These are phyloP conservation scores for Sarocladiaceae sp. DNA, from an alignment of 2,329 filamentous ascomycete species.

Conservation along the genomic window DNA sequence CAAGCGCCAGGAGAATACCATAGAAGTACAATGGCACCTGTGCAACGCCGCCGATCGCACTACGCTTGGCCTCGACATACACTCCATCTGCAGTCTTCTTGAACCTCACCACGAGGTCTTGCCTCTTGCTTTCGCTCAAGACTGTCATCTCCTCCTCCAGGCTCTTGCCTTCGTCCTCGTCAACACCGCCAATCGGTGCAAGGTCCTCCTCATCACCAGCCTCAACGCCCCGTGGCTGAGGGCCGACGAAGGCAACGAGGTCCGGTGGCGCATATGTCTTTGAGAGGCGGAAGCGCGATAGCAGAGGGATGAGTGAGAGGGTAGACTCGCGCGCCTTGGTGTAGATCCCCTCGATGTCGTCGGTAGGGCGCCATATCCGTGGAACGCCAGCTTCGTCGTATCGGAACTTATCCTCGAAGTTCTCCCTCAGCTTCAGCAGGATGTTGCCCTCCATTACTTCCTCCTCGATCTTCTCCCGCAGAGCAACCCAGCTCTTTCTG, in stretches of 20 bases:
- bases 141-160: constrained; percentile 95
- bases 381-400: constrained; percentile 95
- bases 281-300: constrained; percentile 77
- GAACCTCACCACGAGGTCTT: constrained; percentile 90
- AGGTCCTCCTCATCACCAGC: constrained; percentile 88
- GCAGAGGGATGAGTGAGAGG: constrained; percentile 80
- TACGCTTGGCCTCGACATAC: constrained; percentile 95
- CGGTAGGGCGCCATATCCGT: constrained; percentile 91
- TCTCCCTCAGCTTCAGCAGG: constrained; percentile 89
- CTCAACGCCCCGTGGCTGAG: constrained; percentile 68
- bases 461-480: constrained; percentile 88
- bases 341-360: constrained; percentile 96
- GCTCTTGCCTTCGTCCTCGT: constrained; percentile 91
- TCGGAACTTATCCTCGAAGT: constrained; percentile 98
- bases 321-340: constrained; percentile 91
- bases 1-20: constrained; percentile 77
- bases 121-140: constrained; percentile 83
- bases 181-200: constrained; percentile 83
- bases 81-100: constrained; percentile 98
- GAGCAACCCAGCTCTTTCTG: constrained; percentile 89
- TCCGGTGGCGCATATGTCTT: constrained; percentile 73
- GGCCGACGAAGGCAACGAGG: constrained; percentile 79
- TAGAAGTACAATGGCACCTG: constrained; percentile 97
- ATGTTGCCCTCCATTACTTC: constrained; percentile 98
- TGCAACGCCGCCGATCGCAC: constrained; percentile 90